These are phyloP conservation scores for Ramichloridium luteum DNA, from an alignment of 2,329 filamentous ascomycete species.

Conservation along the genomic window DNA sequence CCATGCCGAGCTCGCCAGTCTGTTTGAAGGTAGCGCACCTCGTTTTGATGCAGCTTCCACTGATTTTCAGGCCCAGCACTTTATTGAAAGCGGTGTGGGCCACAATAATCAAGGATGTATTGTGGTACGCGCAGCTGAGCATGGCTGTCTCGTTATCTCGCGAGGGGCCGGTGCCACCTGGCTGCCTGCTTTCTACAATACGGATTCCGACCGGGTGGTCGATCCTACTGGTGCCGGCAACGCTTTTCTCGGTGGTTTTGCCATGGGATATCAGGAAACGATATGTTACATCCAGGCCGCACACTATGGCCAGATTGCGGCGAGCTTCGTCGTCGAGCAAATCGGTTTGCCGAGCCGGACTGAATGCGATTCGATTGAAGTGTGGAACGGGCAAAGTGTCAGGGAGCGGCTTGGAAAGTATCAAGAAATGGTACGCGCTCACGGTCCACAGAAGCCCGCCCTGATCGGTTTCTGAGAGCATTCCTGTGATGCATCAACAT, in stretches of 20 bases:
- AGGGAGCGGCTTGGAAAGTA: slow-evolving; percentile 28
- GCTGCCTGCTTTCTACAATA: slow-evolving; percentile 14
- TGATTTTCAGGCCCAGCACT: slow-evolving; percentile 10
- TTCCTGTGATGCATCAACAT: no score
- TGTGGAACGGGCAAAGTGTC: slow-evolving; percentile 36
- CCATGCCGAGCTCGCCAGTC: slow-evolving; percentile 16
- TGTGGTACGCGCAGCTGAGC: slow-evolving; percentile 14
- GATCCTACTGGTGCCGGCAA: slow-evolving; percentile 21
- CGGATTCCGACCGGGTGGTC: slow-evolving; percentile 12
- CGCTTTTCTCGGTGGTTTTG: slow-evolving; percentile 20
- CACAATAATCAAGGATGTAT: slow-evolving; percentile 11
- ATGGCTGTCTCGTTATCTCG: slow-evolving; percentile 17
- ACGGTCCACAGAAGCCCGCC: no score
- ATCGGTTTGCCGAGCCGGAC: slow-evolving; percentile 28
- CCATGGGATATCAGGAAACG: slow-evolving; percentile 15
- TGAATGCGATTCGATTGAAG: slow-evolving; percentile 25
- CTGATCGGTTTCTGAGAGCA: no score
- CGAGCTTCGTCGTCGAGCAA: slow-evolving; percentile 19
- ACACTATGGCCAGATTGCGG: slow-evolving; percentile 17
- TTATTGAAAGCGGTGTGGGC: slow-evolving; percentile 11
- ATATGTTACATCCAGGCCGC: slow-evolving; percentile 13
- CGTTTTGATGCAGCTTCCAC: no score
- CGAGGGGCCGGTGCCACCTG: slow-evolving; percentile 7
- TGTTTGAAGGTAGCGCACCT: slow-evolving; percentile 10
- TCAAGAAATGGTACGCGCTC: no score